Percentiles rank a stretch among this genome's conserved stretches.
phyloP scores from a whole-genome alignment of 139 green algal genomes.

The Chlorella sp. region DNA sequence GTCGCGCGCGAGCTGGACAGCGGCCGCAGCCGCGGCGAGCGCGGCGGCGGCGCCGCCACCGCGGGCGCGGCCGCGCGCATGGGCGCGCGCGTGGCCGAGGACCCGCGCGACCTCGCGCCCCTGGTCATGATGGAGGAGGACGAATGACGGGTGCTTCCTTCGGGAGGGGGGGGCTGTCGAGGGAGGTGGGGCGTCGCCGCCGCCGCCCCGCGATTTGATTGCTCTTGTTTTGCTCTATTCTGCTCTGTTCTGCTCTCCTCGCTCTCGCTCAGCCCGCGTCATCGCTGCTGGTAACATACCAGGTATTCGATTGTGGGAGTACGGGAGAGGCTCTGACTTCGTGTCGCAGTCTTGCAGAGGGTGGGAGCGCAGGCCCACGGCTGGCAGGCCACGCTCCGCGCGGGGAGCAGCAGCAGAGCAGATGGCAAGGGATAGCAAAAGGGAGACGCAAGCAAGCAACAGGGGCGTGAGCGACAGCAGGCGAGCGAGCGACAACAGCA shows the following conservation, averaged over 20 bases:
- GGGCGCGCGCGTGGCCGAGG: slow-evolving; percentile 61
- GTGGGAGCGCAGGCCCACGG: no score
- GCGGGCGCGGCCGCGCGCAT: slow-evolving; percentile 14
- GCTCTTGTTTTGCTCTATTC: neutral
- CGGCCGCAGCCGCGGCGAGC: slow-evolving; percentile 31
- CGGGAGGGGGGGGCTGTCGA: neutral
- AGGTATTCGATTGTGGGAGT: no score
- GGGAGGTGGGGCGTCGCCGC: neutral
- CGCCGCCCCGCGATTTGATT: neutral
- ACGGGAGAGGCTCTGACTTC: no score
- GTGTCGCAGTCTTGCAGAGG: no score
- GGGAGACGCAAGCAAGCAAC: no score
- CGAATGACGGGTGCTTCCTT: neutral
- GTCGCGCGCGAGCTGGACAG: slow-evolving; percentile 86
- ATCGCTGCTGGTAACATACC: no score
- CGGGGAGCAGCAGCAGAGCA: no score
- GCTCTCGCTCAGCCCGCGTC: no score
- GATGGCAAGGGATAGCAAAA: no score
- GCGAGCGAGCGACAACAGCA: no score
- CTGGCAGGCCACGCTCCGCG: no score
- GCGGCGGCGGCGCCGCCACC: neutral
- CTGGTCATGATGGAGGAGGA: slow-evolving; percentile 82
- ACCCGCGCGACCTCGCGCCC: slow-evolving; percentile 69
- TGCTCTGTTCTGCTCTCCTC: neutral
- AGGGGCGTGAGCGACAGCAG: no score